Evolutionary conservation across 2,329 filamentous ascomycete species (phyloP), one percentile per base, ranked within the genome.

Genomic region (Trichoderma guizhouense): DNA sequence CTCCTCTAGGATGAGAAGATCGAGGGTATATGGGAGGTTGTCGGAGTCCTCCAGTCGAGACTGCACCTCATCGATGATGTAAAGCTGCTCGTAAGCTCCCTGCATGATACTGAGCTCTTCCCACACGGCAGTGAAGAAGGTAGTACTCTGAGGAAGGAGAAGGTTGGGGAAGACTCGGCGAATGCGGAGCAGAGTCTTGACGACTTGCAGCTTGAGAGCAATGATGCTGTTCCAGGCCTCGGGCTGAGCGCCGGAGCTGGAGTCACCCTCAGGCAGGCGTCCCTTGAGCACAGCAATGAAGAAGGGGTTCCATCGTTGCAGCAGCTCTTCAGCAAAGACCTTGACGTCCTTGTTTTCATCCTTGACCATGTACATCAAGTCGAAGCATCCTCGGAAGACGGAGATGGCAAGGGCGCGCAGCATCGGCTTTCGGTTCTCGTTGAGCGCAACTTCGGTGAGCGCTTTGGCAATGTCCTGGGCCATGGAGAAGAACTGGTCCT

Each of bases 351-450:
- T 87, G 78, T 93, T 93, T 82, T 97, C 93, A 76, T 97, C 95
- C 86, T 97, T 92, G 75, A 98, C 93, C 89, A 98, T 97, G 82
- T 98, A 94, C 84, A 99, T 89, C 71, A 96, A 93, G 79, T 98
- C 94, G 80, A 99, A 97, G 82, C 94, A 97, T 63, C 90, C 90
- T 71, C 94, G 89, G 85, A 98, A 97, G 72, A 98, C 93, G 53
- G 92, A 93, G 55, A 98, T 92, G 51, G 96, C 93, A 76, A 98
- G 86, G 34, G 94, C 94, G 73, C 96, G 89, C 72, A 97, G 85
- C 72, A 90, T 89, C 11, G 92, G 87, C 79, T 93, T 94, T 76
- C 93, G 90, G 73, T 86, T 87, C 72, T 92, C 89, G 79, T 93
- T 93, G 71, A 93, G 86, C 15, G 95, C 94, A 47, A 97, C 92